Conservation (phyloP, 768 basidiomycete genomes). For the Hygrocybe coccinea region DNA sequence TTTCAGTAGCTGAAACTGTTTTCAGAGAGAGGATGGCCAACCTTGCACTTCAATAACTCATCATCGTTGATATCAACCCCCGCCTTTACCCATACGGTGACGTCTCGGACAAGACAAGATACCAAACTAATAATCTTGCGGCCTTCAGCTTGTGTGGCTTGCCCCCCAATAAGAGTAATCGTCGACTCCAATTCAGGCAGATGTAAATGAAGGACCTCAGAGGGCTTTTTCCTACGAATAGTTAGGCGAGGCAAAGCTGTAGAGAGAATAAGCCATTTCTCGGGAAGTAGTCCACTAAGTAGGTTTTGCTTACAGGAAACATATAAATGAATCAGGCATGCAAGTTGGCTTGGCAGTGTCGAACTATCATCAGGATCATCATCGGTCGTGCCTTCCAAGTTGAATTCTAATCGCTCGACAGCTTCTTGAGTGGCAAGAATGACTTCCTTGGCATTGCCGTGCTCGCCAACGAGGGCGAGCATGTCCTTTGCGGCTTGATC, state of each 20-base stretch:
- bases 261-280: slow-evolving; percentile 1
- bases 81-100: slow-evolving; percentile 28
- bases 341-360: slow-evolving; percentile 31
- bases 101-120: slow-evolving; percentile 25
- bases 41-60: slow-evolving; percentile 27
- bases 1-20: neutral
- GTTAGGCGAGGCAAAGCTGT: slow-evolving; percentile 45
- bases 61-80: slow-evolving; percentile 16
- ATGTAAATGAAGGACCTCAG: slow-evolving; percentile 40
- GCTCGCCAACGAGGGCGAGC: slow-evolving; percentile 37
- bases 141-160: slow-evolving; percentile 29
- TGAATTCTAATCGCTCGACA: slow-evolving; percentile 33
- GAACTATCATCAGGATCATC: slow-evolving; percentile 18
- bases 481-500: slow-evolving; percentile 38
- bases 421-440: slow-evolving; percentile 45
- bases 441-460: slow-evolving; percentile 42
- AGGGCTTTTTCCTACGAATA: slow-evolving; percentile 38
- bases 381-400: slow-evolving; percentile 12
- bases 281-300: neutral
- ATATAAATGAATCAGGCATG: slow-evolving; percentile 37
- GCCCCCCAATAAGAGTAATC: slow-evolving; percentile 23
- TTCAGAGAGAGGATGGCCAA: slow-evolving; percentile 14
- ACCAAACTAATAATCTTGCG: slow-evolving; percentile 27
- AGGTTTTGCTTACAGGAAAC: slow-evolving; percentile 31
- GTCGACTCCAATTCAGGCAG: slow-evolving; percentile 34